These are phyloP conservation scores for Nicotiana paniculata DNA, from an alignment of 257 asterid genomes.

Conservation along the genomic window DNA sequence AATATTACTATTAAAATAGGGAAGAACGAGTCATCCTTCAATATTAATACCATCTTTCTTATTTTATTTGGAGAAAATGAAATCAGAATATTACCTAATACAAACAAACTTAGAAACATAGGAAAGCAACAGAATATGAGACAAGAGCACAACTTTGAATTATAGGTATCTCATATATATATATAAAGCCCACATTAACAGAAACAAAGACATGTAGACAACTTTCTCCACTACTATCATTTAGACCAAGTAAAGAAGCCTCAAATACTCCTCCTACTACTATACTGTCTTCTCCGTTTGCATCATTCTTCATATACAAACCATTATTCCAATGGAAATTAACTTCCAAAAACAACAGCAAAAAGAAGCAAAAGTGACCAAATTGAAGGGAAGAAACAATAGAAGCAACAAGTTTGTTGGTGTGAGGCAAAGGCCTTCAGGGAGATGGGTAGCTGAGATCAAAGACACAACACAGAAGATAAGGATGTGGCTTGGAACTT, in stretches of 20 bases:
- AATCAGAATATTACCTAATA: background rate
- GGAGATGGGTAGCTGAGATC: slow-evolving; percentile 75
- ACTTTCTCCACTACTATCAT: background rate
- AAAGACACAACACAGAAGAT: slow-evolving; percentile 66
- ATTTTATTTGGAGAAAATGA: background rate
- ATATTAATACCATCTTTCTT: background rate
- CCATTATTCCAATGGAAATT: slow-evolving; percentile 34
- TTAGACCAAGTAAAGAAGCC: background rate
- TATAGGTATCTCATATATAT: background rate
- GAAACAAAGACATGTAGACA: slow-evolving; percentile 12
- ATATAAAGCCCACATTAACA: background rate
- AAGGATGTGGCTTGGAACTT: slow-evolving; percentile 73
- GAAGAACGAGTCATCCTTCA: background rate
- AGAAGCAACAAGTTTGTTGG: slow-evolving; percentile 41
- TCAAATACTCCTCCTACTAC: background rate
- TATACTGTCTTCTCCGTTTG: background rate
- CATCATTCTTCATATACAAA: background rate
- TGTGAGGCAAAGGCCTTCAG: slow-evolving; percentile 63
- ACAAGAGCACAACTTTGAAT: background rate
- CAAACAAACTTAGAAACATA: background rate
- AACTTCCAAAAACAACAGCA: slow-evolving; percentile 33
- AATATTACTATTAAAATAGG: background rate
- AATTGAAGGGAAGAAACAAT: slow-evolving; percentile 31
- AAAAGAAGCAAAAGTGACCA: slow-evolving; percentile 14
- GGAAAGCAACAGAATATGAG: background rate